A percentile compares a stretch with the other conserved stretches of the same genome.
These are phyloP conservation scores for Curvularia eragrostidis DNA, from an alignment of 2,329 filamentous ascomycete genomes.

Conservation along the genomic window DNA sequence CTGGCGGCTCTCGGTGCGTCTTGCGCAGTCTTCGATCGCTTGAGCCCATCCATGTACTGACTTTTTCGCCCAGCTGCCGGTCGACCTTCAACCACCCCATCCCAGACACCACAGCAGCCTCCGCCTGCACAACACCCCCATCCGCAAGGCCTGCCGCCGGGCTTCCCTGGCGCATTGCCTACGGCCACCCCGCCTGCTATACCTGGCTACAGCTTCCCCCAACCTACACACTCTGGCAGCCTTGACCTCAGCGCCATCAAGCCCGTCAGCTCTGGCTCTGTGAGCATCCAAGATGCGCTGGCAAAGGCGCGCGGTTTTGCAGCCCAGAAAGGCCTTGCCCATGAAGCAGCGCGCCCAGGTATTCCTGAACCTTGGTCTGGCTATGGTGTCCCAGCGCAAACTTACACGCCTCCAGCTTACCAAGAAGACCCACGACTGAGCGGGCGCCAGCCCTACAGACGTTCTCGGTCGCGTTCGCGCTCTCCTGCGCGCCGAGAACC, in stretches of 20 bases:
- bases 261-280: conserved; percentile 78
- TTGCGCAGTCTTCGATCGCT: background rate
- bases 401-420: conserved; percentile 48
- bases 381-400: conserved; percentile 35
- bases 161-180: conserved; percentile 54
- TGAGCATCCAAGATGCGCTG: conserved; percentile 83
- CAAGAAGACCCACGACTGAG: conserved; percentile 58
- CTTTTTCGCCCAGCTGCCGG: conserved; percentile 51
- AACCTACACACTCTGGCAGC: conserved; percentile 75
- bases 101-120: conserved; percentile 54
- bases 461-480: conserved; percentile 74
- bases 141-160: conserved; percentile 52
- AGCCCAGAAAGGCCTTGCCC: conserved; percentile 74
- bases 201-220: conserved; percentile 63
- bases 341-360: conserved; percentile 53
- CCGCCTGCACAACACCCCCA: conserved; percentile 51
- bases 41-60: conserved; percentile 15
- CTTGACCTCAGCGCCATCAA: conserved; percentile 82
- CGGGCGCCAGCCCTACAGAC: conserved; percentile 61
- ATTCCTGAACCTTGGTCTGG: conserved; percentile 54
- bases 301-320: conserved; percentile 84
- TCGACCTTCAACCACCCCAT: conserved; percentile 54
- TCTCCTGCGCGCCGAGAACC: conserved; percentile 68
- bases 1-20: conserved; percentile 49
- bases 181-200: conserved; percentile 52